Base-by-base conservation (phyloP, 306 rosid species). In the Lablab purpureus region DNA sequence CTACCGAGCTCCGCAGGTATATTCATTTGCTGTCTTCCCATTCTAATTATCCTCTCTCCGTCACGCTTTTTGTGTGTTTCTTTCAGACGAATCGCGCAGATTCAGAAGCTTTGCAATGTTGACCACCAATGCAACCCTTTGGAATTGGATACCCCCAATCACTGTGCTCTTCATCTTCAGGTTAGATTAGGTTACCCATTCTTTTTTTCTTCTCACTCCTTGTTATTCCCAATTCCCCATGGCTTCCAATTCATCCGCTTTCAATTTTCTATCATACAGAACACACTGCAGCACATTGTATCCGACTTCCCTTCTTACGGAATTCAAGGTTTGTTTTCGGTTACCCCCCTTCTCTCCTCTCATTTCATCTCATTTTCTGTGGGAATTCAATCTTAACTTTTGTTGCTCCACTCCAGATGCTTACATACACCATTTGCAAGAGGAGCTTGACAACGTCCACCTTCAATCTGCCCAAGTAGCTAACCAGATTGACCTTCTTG, bases 71-170 rank as follows among this genome's bases (percentile, higher is more conserved):
- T 36, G 47, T 14, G 17, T 40, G 32, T 71, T 65, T 56, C 4
- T 80, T 80, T 49, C 80, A 94, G 94, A 77, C 92, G 85, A 59
- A 75, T 90, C 19, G 83, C 85, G 73, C 89, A 85, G 77, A 66
- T 84, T 81, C 88, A 77, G 56, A 81, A 67, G 27, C 70, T 76
- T 41, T 46, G 66, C 76, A 58, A 37, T 30, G 17, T 12, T 59
- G 66, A 59, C 1, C 45, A 30, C 21, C 40, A 58, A 12, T 12
- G 5, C 65, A 58, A 67, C 46, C 56, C 88, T 79, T 58, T 25
- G 40, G 43, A 64, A 17, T 85, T 71, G 41, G 88, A 87, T 66
- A 68, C 68, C 3, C 75, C 79, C 60, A 69, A 58, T 62, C 85
- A 92, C 18, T 87, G 81, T 30, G 89, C 82, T 70, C 85, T 84